Evolutionary conservation across 345 rosid genomes (phyloP), one percentile per base, ranked within the genome.

Genomic region (Theobroma cacao): DNA sequence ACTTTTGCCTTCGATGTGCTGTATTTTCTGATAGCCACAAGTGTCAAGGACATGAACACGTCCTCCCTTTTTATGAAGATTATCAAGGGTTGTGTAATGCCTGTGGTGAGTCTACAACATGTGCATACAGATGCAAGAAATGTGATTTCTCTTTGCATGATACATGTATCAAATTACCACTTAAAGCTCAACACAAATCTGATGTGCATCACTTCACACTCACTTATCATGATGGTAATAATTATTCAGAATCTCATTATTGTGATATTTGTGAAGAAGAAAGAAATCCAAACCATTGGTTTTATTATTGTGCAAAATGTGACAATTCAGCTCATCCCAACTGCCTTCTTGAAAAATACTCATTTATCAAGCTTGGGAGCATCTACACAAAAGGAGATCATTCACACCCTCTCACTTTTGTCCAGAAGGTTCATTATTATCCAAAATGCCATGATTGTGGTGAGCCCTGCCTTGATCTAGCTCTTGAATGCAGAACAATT

Each of bases 231-330:
- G 79, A 80, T 10, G 7, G 15, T 48, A 17, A 36, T 0, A 24
- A 41, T 6, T 60, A 74, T 26, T 20, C 34, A 24, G 2, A 58
- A 28, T 45, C 4, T 24, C 4, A 11, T 38, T 75, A 75, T 38
- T 82, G 85, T 62, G 75, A 78, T 9, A 75, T 75, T 2, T 48
- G 77, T 74, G 80, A 76, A 5, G 69, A 77, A 71, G 24, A 62
- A 72, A 80, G 62, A 63, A 53, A 82, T 14, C 80, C 55, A 0
- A 53, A 12, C 1, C 33, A 62, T 15, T 78, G 80, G 79, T 79
- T 78, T 22, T 75, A 82, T 20, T 30, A 10, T 34, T 75, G 80
- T 15, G 72, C 4, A 4, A 10, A 1, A 15, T 55, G 66, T 45
- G 10, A 74, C 53, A 34, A 6, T 24, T 36, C 52, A 38, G 52